Evolutionary conservation across 2,329 filamentous ascomycete species (phyloP).

Genomic region (Pseudogymnoascus sp.): DNA sequence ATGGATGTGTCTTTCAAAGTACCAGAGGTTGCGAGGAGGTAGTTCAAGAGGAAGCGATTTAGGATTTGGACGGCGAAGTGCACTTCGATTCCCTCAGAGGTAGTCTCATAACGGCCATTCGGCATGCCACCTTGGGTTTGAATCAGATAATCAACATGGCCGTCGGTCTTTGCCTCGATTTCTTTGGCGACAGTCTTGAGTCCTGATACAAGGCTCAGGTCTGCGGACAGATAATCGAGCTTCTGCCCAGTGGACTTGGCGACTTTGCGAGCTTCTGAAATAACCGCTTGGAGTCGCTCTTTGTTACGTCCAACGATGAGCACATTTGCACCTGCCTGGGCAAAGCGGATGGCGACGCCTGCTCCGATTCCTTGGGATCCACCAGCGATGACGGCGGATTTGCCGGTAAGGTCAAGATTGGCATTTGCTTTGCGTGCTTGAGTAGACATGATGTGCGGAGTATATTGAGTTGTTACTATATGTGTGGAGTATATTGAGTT

Average conservation of each 20-base stretch:
- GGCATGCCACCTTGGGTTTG: not conserved
- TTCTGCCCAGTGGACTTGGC: not conserved
- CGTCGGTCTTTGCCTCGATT: not conserved
- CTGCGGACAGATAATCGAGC: not conserved
- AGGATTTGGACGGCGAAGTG: not conserved
- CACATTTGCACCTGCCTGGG: not conserved
- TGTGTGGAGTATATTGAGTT: not conserved
- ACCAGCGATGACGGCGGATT: not conserved
- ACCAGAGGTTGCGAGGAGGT: not conserved
- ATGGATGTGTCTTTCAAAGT: not conserved
- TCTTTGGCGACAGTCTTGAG: not conserved
- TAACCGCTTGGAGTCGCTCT: not conserved
- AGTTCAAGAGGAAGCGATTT: not conserved
- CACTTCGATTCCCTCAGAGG: not conserved
- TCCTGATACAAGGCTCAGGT: not conserved
- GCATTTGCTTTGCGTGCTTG: not conserved
- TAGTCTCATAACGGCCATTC: not conserved
- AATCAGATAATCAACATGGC: not conserved
- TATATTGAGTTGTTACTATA: not conserved
- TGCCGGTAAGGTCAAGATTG: not conserved
- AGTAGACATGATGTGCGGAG: not conserved
- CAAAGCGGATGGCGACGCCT: constrained; percentile 3
- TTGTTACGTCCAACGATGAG: not conserved
- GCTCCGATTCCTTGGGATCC: constrained; percentile 5
- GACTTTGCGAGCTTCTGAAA: not conserved